Percentiles rank a stretch among this genome's conserved stretches.
Conservation (phyloP, 2,329 filamentous ascomycete genomes). For the Niveomyces coronatus region DNA sequence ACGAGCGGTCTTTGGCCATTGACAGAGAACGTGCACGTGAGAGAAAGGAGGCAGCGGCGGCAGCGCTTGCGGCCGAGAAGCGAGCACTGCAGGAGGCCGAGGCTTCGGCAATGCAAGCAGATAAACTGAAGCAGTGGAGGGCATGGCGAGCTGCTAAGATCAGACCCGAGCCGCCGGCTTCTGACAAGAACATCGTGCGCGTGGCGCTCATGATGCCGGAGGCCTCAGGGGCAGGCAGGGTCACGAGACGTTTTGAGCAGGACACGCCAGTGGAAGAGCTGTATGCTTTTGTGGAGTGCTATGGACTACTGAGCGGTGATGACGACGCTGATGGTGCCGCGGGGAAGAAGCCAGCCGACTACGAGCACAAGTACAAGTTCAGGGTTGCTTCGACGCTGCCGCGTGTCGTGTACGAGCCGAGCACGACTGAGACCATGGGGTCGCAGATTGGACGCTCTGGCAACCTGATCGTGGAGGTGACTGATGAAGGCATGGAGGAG, state of each 20-base stretch:
- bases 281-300: constrained; percentile 94
- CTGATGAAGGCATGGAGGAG: constrained; percentile 24
- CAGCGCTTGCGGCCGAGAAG: constrained; percentile 57
- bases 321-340: constrained; percentile 16
- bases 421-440: constrained; percentile 53
- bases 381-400: constrained; percentile 78
- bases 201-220: constrained; percentile 55
- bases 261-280: constrained; percentile 73
- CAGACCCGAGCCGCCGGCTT: constrained; percentile 53
- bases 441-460: constrained; percentile 71
- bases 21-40: constrained; percentile 77
- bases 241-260: constrained; percentile 64
- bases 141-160: constrained; percentile 66
- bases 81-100: constrained; percentile 50
- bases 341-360: constrained; percentile 48
- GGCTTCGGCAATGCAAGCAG: constrained; percentile 41
- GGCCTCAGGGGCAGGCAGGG: constrained; percentile 52
- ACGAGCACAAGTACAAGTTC: constrained; percentile 78
- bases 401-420: constrained; percentile 65
- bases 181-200: constrained; percentile 60
- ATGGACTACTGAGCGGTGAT: constrained; percentile 47
- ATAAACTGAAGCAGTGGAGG: constrained; percentile 57
- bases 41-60: constrained; percentile 63
- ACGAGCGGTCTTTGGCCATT: constrained; percentile 79
- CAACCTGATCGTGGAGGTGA: constrained; percentile 77